These are phyloP conservation scores for Paragyromitra xinjiangensis DNA, from an alignment of 495 filamentous ascomycete genomes.

Conservation along the genomic window DNA sequence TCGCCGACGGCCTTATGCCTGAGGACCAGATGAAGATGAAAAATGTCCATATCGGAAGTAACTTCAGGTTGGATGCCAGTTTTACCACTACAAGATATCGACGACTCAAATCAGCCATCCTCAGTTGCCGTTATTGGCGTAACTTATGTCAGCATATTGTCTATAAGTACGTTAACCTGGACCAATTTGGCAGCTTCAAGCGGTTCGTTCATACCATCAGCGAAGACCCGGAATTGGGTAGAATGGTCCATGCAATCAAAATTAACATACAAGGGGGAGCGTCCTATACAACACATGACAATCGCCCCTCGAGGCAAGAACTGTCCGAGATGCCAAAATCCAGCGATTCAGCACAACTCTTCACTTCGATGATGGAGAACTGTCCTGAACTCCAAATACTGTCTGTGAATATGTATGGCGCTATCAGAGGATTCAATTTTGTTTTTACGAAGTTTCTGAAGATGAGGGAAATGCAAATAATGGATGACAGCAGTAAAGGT, in stretches of 20 bases:
- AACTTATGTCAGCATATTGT: slow-evolving; percentile 46
- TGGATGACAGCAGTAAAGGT: slow-evolving; percentile 48
- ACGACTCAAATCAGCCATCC: slow-evolving; percentile 40
- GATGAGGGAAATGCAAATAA: slow-evolving; percentile 51
- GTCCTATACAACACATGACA: slow-evolving; percentile 44
- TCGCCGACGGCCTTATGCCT: slow-evolving; percentile 49
- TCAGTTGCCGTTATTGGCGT: slow-evolving; percentile 46
- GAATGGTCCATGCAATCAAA: slow-evolving; percentile 41
- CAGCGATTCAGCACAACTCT: slow-evolving; percentile 40
- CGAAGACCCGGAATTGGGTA: slow-evolving; percentile 47
- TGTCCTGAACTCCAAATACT: slow-evolving; percentile 47
- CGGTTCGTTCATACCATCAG: slow-evolving; percentile 41
- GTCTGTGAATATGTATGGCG: slow-evolving; percentile 43
- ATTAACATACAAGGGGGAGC: slow-evolving; percentile 46
- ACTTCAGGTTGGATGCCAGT: slow-evolving; percentile 37
- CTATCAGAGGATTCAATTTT: slow-evolving; percentile 47
- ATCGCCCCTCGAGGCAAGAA: slow-evolving; percentile 23
- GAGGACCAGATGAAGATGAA: slow-evolving; percentile 53
- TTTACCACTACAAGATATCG: slow-evolving; percentile 49
- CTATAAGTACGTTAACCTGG: slow-evolving; percentile 48
- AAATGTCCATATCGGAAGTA: slow-evolving; percentile 49
- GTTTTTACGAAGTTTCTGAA: slow-evolving; percentile 44
- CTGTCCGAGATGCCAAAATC: slow-evolving; percentile 39
- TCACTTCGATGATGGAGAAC: slow-evolving; percentile 41
- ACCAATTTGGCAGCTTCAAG: slow-evolving; percentile 40